Evolutionary conservation across 2,329 filamentous ascomycete species (phyloP), one percentile per base, ranked within the genome.

Genomic region (Cladosporium sp.): DNA sequence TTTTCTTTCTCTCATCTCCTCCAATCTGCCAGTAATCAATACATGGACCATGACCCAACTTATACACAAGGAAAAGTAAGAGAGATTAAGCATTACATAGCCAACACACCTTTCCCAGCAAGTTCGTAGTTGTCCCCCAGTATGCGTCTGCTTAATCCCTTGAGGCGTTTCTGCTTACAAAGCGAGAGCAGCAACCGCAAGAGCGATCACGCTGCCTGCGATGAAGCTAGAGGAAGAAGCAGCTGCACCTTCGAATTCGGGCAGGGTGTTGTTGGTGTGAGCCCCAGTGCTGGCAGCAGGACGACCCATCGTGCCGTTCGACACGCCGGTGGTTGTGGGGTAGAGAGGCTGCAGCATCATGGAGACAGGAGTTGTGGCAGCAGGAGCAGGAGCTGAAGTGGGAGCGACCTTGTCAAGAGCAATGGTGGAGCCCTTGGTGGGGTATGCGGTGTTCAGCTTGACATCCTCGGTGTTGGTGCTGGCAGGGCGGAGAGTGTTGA

Each of bases 161-260:
- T 20, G 22, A 24, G 13, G 9, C n/a, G 12, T 4, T n/a, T 7
- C n/a, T 20, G 32, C 9, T 39, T 47, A 55, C 52, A 55, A 47
- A 17, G 52, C 52, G 19, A 55, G 24, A 13, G 52, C 52, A 10
- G 40, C 40, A 9, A 55, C 17, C 6, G 52, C 52, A 4, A 55
- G 52, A 32, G 52, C 52, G 15, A 55, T 35, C n/a, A 47, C 52
- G 15, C 52, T 55, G 28, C 40, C 40, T 4, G 39, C 52, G 7
- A 55, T 44, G 32, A 55, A 47, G 40, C 40, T 47, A 20, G 52
- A 47, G 1, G 52, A 45, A 12, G 52, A 55, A 4, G 25, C 51
- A 20, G 52, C 52, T 19, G 52, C 52, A n/a, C 52, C 52, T 22
- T 55, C 52, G 40, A 47, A 55, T n/a, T 45, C 40, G 28, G 52